A percentile compares a stretch with the other conserved stretches of the same genome.
Evolutionary conservation across 768 basidiomycete genomes (phyloP).

Genomic region (Rhizopogon sp.): DNA sequence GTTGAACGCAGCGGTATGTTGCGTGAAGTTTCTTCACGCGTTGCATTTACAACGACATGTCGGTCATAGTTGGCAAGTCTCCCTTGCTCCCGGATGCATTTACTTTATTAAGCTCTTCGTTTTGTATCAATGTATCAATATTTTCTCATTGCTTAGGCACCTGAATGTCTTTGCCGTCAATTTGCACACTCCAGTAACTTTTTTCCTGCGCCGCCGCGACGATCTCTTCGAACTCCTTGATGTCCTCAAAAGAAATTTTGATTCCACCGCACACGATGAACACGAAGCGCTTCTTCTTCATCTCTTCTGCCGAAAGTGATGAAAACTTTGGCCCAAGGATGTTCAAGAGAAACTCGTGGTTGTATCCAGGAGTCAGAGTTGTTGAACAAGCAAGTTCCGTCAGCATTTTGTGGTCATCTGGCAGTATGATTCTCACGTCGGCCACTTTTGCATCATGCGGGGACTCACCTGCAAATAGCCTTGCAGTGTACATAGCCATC

Average conservation of each 20-base stretch:
- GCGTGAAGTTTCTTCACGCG: neutral
- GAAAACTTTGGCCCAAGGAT: slow-evolving; percentile 17
- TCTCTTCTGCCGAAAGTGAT: slow-evolving; percentile 17
- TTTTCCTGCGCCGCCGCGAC: slow-evolving; percentile 29
- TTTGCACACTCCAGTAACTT: slow-evolving; percentile 20
- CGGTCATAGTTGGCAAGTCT: neutral
- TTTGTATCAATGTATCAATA: neutral
- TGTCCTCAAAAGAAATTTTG: slow-evolving; percentile 55
- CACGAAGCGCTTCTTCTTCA: slow-evolving; percentile 39
- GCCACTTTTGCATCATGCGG: neutral
- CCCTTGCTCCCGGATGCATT: neutral
- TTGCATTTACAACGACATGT: neutral
- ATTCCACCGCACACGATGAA: slow-evolving; percentile 67
- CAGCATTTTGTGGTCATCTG: slow-evolving; percentile 73
- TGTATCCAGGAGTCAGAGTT: slow-evolving; percentile 64
- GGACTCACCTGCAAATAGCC: slow-evolving; percentile 52
- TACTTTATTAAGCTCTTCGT: neutral
- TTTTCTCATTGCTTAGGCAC: slow-evolving; percentile 10
- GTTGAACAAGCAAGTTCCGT: slow-evolving; percentile 74
- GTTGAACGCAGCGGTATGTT: neutral
- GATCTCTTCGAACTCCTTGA: slow-evolving; percentile 40
- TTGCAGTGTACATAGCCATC: slow-evolving; percentile 57
- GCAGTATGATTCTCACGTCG: neutral
- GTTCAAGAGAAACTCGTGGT: slow-evolving; percentile 46
- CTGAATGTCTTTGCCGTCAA: slow-evolving; percentile 3